Evolutionary conservation across 2,329 filamentous ascomycete species (phyloP), one percentile per base, ranked within the genome.

Genomic region (Scedosporium minutisporum): DNA sequence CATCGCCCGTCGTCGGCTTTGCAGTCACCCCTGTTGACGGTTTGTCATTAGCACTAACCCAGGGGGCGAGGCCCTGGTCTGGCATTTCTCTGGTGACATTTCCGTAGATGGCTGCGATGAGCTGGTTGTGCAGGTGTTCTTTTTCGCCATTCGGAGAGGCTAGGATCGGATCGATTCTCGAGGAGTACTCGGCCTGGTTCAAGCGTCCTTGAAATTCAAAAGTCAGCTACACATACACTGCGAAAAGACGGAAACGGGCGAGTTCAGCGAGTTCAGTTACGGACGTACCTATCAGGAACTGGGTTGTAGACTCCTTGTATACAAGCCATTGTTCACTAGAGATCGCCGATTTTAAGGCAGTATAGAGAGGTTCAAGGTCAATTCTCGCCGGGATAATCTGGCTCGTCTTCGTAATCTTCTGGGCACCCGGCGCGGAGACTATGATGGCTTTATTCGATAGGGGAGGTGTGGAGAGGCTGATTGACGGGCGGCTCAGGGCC

Each of bases 11-110:
- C 57, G 85, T 80, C 23, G 84, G 83, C 71, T 89, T 89, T 66
- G 77, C 82, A 65, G 82, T 82, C 38, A 81, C 75, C 51, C 78
- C 78, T 10, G 82, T 75, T 18, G 80, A 74, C 18, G 85, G 85
- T 68, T 89, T 89, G 68, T 89, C 86, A 69, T 88, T 87, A 62
- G 86, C 85, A 71, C 85, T 88, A 71, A 89, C 87, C 86, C 86
- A 89, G 65, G 84, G 84, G 58, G 87, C 87, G 69, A 87, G 81
- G 68, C 86, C 86, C 70, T 80, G 80, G 66, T 88, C 86, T 64
- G 87, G 86, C 78, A 87, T 83, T 71, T 89, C 87, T 63, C 87
- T 78, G 42, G 85, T 88, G 64, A 88, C 82, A 79, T 89, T 89
- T 69, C 81, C 85, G 71, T 86, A 86, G 68, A 89, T 84, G 62